phyloP scores from a whole-genome alignment of 163 green algal genomes.

The Trebouxia gelatinosa region DNA sequence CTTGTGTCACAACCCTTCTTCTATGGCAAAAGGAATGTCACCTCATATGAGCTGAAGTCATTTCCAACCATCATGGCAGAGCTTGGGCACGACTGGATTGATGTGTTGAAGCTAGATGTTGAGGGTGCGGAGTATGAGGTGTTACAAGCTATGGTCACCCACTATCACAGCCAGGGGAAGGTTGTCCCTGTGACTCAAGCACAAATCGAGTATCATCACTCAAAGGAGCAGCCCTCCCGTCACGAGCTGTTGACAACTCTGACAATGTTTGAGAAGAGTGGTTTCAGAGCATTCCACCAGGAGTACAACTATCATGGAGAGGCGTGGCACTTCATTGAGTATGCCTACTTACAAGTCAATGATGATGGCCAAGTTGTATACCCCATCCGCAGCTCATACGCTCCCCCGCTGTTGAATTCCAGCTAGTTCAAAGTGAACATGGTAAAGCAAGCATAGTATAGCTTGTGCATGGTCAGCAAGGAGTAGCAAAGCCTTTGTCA shows the following conservation, averaged over 20 bases:
- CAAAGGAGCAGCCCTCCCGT: neutral
- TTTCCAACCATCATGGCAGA: neutral
- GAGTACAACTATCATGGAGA: conserved; percentile 5
- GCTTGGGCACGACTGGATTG: neutral
- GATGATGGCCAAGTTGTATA: neutral
- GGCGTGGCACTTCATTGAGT: conserved; percentile 15
- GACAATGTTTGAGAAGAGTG: neutral
- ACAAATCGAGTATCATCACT: conserved; percentile 17
- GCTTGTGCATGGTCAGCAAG: no score
- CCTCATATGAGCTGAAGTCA: neutral
- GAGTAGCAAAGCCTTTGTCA: no score
- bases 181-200: neutral
- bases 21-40: neutral
- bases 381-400: no score
- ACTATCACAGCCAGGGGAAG: neutral
- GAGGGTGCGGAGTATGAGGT: conserved; percentile 6
- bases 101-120: conserved; percentile 1
- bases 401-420: no score
- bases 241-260: neutral
- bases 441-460: no score
- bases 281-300: neutral
- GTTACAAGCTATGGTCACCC: neutral
- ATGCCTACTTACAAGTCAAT: conserved; percentile 2
- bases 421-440: no score
- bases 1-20: neutral